These are phyloP conservation scores for Petunia axillaris DNA, from an alignment of 257 asterid species.

Conservation along the genomic window DNA sequence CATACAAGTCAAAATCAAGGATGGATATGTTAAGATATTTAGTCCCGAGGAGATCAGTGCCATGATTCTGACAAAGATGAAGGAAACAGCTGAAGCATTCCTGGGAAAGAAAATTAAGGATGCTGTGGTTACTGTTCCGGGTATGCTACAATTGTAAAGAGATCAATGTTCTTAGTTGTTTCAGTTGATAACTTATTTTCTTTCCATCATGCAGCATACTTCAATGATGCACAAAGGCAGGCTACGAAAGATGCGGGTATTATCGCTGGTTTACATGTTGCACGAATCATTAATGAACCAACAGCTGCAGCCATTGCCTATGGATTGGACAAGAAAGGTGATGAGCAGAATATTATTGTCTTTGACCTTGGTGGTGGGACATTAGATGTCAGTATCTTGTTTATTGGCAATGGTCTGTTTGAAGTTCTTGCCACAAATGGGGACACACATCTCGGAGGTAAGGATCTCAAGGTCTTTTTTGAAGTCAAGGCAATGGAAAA, in stretches of 20 bases:
- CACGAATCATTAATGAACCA: conserved; percentile 83
- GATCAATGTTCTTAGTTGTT: background rate
- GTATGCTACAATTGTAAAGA: conserved; percentile 30
- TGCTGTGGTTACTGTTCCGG: conserved; percentile 91
- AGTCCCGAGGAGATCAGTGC: conserved; percentile 95
- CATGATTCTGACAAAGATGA: conserved; percentile 81
- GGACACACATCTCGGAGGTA: conserved; percentile 96
- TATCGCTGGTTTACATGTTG: conserved; percentile 86
- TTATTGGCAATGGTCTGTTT: conserved; percentile 91
- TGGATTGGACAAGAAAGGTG: conserved; percentile 87
- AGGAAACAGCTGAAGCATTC: conserved; percentile 82
- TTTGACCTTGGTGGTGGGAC: conserved; percentile 44
- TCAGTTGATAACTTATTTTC: background rate
- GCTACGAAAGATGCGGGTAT: conserved; percentile 64
- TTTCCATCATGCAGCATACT: conserved; percentile 60
- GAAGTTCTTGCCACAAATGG: conserved; percentile 95
- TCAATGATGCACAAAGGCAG: conserved; percentile 64
- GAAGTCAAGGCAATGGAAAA: background rate
- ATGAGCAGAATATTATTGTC: conserved; percentile 87
- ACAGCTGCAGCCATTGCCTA: conserved; percentile 96
- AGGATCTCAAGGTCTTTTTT: conserved; percentile 5
- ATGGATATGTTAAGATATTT: conserved; percentile 83
- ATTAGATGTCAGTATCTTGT: conserved; percentile 88
- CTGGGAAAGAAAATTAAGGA: conserved; percentile 88
- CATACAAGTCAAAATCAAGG: conserved; percentile 70